Evolutionary conservation across 805 yeast genomes (phyloP), one percentile per base, ranked within the genome.

Genomic region (Dipodascopsis uninucleata): DNA sequence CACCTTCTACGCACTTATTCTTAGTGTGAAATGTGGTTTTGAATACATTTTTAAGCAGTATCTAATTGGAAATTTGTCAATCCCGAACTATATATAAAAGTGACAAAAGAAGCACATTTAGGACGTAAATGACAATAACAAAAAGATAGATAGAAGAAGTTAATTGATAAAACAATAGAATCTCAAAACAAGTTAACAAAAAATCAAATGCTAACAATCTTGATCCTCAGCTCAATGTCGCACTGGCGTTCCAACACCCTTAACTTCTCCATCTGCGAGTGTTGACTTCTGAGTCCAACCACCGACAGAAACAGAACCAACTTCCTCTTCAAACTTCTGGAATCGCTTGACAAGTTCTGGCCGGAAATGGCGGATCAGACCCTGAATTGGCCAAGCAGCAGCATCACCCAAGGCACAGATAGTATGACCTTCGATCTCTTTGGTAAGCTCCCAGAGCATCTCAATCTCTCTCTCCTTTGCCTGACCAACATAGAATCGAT

Each of bases 371-470:
- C 82, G 81, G 58, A 86, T 83, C 56, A 85, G 76, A 47, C 95
- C 95, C 70, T 86, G 95, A 52, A 86, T 76, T 35, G 95, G 95
- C 95, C 95, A 85, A 24, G 93, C 88, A 47, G 94, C 87, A 26
- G 95, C 95, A 62, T 85, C 95, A 48, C 95, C 95, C 61, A 85
- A 74, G 25, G 94, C 95, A 71, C 95, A 85, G 61, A 85, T 85
- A 41, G 95, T 85, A 69, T 86, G 95, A 39, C 94, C 95, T 69
- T 86, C 95, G 58, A 85, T 79, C 65, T 85, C 87, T 71, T 85
- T 83, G 49, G 89, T 81, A 59, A 86, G 78, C 70, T 86, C 95
- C 59, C 77, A 74, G 47, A 87, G 79, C 85, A 78, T 79, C 62
- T 86, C 95, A 59, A 86, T 86, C 67, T 86, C 95, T 56, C 77